These are phyloP conservation scores for Arabis alpina DNA, from an alignment of 345 rosid species.

Conservation along the genomic window DNA sequence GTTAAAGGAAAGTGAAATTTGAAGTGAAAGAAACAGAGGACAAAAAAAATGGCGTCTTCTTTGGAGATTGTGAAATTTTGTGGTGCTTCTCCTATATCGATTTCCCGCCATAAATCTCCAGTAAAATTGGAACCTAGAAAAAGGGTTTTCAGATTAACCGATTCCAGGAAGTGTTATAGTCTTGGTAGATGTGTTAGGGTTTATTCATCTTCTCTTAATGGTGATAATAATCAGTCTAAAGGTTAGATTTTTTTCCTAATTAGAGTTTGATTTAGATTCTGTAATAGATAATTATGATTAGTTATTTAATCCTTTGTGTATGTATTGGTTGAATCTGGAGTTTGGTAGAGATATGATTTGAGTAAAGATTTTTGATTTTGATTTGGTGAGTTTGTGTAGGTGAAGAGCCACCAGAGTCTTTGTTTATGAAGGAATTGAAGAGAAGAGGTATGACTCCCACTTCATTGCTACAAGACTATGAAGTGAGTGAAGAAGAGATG, in stretches of 20 bases:
- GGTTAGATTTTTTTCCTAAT: constrained; percentile 49
- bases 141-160: constrained; percentile 40
- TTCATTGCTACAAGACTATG: constrained; percentile 82
- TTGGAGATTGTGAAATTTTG: constrained; percentile 52
- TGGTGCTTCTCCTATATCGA: constrained; percentile 52
- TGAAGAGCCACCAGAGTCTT: constrained; percentile 92
- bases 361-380: background rate
- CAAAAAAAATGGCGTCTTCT: constrained; percentile 36
- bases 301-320: background rate
- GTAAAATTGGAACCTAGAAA: constrained; percentile 45
- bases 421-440: constrained; percentile 91
- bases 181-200: constrained; percentile 43
- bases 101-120: constrained; percentile 51
- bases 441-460: constrained; percentile 93
- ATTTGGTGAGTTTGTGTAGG: constrained; percentile 52
- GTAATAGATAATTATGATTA: background rate
- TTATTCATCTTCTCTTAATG: constrained; percentile 56
- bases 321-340: constrained; percentile 13
- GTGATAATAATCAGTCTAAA: constrained; percentile 58
- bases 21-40: background rate
- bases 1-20: background rate
- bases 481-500: constrained; percentile 53
- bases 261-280: background rate
- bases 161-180: constrained; percentile 34
- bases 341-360: background rate